Evolutionary conservation across 257 asterid genomes (phyloP).

Genomic region (Nyctanthes arbortristis): DNA sequence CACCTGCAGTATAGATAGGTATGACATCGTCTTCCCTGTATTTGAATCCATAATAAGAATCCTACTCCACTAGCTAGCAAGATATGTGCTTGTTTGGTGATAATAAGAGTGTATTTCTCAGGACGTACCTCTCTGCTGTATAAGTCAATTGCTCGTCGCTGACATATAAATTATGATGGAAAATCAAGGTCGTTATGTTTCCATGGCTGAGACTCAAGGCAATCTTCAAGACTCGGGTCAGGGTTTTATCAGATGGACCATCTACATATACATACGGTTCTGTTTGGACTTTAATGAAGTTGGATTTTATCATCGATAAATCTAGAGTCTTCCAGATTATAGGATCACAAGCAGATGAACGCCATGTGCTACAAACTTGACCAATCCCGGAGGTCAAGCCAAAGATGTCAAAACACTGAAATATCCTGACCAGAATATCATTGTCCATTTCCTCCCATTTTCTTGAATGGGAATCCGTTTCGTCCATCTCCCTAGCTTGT

Average conservation of each 20-base stretch:
- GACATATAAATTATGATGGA: slow-evolving; percentile 68
- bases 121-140: slow-evolving; percentile 69
- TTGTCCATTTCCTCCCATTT: slow-evolving; percentile 77
- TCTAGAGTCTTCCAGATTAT: slow-evolving; percentile 69
- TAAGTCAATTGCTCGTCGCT: slow-evolving; percentile 73
- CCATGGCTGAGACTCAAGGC: slow-evolving; percentile 66
- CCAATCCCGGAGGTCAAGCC: slow-evolving; percentile 58
- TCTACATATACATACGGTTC: slow-evolving; percentile 86
- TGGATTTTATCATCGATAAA: slow-evolving; percentile 54
- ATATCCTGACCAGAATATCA: slow-evolving; percentile 62
- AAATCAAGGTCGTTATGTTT: slow-evolving; percentile 56
- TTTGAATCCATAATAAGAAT: background rate
- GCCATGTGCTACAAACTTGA: slow-evolving; percentile 74
- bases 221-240: slow-evolving; percentile 68
- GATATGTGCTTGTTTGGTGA: too few relatives aligned
- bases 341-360: slow-evolving; percentile 68
- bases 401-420: slow-evolving; percentile 45
- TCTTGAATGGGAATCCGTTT: slow-evolving; percentile 30
- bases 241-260: slow-evolving; percentile 65
- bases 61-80: background rate
- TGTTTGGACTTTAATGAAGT: slow-evolving; percentile 71
- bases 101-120: background rate
- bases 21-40: background rate
- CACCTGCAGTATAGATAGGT: slow-evolving; percentile 43
- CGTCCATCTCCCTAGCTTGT: slow-evolving; percentile 49